Evolutionary conservation across 257 asterid species (phyloP), one percentile per base, ranked within the genome.

Genomic region (Fraxinus cuspidata): DNA sequence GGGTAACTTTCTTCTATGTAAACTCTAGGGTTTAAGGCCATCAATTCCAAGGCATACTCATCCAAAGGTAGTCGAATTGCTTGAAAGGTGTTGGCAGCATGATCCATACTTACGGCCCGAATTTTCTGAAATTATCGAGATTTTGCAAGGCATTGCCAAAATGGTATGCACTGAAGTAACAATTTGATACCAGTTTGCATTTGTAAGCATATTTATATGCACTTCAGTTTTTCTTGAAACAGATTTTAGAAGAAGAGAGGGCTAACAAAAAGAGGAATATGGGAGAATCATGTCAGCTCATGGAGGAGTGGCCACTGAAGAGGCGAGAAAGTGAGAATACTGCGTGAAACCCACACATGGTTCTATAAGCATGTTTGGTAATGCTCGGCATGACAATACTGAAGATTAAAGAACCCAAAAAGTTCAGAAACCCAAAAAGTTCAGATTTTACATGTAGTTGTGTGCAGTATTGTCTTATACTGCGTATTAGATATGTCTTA

Each of bases 81-180:
- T 93, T 0, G 90, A 88, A 83, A 85, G 77, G 74, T 91, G 98
- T 74, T 93, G 97, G 97, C 92, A 90, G 83, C 89, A 87, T 81
- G 94, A 93, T n/a, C 92, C 96, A 37, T 77, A 83, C 74, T 73
- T 76, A 76, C 85, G 98, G 72, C 98, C 96, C n/a, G 97, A 90
- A n/a, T 93, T 93, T 78, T 84, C 92, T 5, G 98, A 91, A 81
- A 88, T 91, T 28, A 78, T 80, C 4, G 89, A 85, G 11, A 89
- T 85, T 77, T 56, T 93, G 86, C 94, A 84, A 71, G 25, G 21
- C 74, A 84, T 90, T 70, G 75, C 89, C 51, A 85, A 88, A 71
- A 80, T 80, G 97, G 97, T 91, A 82, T 15, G 40, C 4, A 25
- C 25, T 16, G 28, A 7, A 25, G 21, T 18, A 31, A 13, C 15